phyloP scores from a whole-genome alignment of 1,284 basidiomycete species.

The Melampsora occidentalis region DNA sequence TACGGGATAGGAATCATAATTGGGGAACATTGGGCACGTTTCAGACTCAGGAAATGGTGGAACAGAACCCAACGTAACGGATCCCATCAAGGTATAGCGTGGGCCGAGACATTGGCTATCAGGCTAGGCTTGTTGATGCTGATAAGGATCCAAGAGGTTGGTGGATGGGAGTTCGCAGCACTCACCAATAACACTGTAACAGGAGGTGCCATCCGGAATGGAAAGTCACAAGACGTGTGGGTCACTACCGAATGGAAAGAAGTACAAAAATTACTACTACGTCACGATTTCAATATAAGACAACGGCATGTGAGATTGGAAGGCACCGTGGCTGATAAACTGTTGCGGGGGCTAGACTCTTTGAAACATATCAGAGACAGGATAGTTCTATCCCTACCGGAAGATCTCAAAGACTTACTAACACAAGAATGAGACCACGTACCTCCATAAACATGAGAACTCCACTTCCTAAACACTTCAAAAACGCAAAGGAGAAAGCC shows the following conservation, averaged over 20 bases:
- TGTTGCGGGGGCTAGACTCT: not conserved
- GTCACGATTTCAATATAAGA: not conserved
- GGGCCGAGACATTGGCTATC: not conserved
- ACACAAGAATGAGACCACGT: no score
- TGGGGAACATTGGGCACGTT: not conserved
- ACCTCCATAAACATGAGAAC: no score
- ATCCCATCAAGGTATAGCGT: not conserved
- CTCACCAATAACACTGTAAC: constrained; percentile 14
- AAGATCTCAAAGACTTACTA: not conserved
- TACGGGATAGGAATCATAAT: not conserved
- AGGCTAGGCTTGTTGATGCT: not conserved
- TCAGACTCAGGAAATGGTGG: not conserved
- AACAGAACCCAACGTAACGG: no score
- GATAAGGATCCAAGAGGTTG: not conserved
- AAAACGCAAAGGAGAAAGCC: no score
- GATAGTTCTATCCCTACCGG: no score
- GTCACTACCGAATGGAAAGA: constrained; percentile 15
- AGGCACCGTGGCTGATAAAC: no score
- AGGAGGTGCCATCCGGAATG: not conserved
- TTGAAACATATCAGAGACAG: not conserved
- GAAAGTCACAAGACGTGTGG: not conserved
- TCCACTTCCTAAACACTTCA: no score
- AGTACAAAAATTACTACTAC: not conserved
- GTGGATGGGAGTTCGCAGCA: not conserved
- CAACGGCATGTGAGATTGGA: not conserved